Conservation (phyloP, 257 asterid species). For the Rubia yunnanensis region DNA sequence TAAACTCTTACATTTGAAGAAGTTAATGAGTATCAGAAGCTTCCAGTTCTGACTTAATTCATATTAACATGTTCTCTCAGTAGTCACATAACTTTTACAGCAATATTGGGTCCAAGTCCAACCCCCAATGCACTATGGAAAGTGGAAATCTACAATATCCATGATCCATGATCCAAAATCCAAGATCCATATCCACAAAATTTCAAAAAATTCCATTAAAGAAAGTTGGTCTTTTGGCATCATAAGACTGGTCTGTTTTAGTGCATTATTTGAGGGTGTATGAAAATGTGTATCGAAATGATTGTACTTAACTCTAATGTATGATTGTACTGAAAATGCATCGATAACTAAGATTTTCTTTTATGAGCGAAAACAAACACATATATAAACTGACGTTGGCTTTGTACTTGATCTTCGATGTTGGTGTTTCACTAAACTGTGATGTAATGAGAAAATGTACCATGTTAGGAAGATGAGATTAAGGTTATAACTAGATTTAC, state of each 20-base stretch:
- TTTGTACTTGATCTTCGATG: too few relatives aligned
- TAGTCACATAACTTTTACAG: slow-evolving; percentile 1
- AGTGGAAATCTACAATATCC: slow-evolving; percentile 7
- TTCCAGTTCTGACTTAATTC: not conserved
- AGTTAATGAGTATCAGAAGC: slow-evolving; percentile 8
- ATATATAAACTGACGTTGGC: too few relatives aligned
- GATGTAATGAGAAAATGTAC: not conserved
- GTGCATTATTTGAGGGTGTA: too few relatives aligned
- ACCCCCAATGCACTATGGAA: not conserved
- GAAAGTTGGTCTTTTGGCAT: not conserved
- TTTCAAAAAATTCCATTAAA: not conserved
- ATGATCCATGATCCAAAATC: too few relatives aligned
- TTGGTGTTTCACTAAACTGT: too few relatives aligned
- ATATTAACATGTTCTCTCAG: not conserved
- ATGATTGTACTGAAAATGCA: too few relatives aligned
- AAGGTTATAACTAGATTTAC: not conserved
- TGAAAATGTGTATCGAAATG: too few relatives aligned
- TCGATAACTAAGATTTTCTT: too few relatives aligned
- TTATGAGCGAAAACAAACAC: too few relatives aligned
- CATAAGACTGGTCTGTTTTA: too few relatives aligned
- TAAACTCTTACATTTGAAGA: not conserved
- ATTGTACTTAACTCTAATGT: too few relatives aligned
- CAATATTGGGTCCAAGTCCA: not conserved
- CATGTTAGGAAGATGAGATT: not conserved
- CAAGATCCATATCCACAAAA: not conserved